These are phyloP conservation scores for Fraxinus anomala DNA, from an alignment of 257 asterid genomes.

Conservation along the genomic window DNA sequence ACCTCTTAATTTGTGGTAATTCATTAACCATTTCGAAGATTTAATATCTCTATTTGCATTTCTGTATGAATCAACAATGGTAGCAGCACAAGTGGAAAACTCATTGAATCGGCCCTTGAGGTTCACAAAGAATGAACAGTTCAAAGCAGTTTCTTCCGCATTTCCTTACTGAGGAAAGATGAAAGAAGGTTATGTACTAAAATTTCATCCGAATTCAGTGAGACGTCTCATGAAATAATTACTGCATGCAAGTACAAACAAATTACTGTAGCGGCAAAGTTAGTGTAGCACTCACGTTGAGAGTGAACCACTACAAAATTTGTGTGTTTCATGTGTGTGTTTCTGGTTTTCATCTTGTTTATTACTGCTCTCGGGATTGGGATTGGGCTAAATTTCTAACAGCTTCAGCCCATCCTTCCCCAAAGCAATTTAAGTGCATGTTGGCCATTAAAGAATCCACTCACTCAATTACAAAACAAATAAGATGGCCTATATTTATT, in stretches of 20 bases:
- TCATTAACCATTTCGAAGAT: too few relatives aligned
- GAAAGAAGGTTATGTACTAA: background rate
- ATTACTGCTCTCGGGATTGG: background rate
- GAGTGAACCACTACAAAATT: background rate
- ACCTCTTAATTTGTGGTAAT: background rate
- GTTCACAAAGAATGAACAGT: background rate
- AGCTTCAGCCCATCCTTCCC: background rate
- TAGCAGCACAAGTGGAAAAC: background rate
- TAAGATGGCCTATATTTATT: background rate
- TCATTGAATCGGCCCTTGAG: background rate
- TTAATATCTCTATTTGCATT: background rate
- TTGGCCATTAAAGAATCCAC: background rate
- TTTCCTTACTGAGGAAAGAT: background rate
- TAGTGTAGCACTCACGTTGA: background rate
- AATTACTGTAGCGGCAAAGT: background rate
- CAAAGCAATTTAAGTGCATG: background rate
- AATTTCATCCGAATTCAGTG: background rate
- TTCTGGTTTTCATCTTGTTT: background rate
- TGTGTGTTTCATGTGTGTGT: background rate
- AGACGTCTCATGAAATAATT: background rate
- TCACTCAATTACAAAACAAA: background rate
- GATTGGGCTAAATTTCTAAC: background rate
- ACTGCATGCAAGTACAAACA: background rate
- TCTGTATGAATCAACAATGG: background rate
- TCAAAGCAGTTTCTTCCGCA: background rate